Conservation (phyloP, 1,284 basidiomycete species). For the Sanguinoderma infundibulare region DNA sequence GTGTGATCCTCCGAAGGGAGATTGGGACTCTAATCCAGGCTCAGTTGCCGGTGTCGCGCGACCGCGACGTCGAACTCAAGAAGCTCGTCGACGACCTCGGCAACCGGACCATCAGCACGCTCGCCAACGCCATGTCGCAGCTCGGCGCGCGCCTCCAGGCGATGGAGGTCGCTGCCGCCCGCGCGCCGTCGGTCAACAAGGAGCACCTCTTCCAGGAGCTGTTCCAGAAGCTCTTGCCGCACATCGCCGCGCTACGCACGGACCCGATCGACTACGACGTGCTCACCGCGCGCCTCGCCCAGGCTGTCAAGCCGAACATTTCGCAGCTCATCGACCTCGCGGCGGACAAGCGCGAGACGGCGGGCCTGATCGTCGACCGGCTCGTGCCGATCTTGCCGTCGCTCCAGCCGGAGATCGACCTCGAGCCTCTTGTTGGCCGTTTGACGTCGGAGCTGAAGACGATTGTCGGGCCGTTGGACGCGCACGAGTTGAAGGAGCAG, state of each 20-base stretch:
- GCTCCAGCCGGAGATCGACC: conserved; percentile 52
- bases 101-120: conserved; percentile 56
- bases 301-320: conserved; percentile 87
- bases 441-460: conserved; percentile 70
- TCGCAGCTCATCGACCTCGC: conserved; percentile 84
- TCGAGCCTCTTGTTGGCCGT: conserved; percentile 56
- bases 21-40: conserved; percentile 48
- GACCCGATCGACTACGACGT: conserved; percentile 78
- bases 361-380: conserved; percentile 75
- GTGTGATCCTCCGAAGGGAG: conserved; percentile 61
- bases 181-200: conserved; percentile 48
- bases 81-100: conserved; percentile 59
- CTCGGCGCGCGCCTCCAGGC: conserved; percentile 64
- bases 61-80: conserved; percentile 29
- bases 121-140: conserved; percentile 64
- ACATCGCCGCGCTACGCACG: conserved; percentile 57
- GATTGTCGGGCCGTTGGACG: conserved; percentile 74
- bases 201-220: conserved; percentile 63
- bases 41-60: conserved; percentile 21
- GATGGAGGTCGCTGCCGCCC: conserved; percentile 40
- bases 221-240: conserved; percentile 62
- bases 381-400: conserved; percentile 68
- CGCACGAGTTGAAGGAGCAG: conserved; percentile 83
- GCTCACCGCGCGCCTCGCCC: conserved; percentile 71
- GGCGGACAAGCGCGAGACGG: conserved; percentile 85